phyloP scores from a whole-genome alignment of 495 filamentous ascomycete species.

The Immersiella caudata region DNA sequence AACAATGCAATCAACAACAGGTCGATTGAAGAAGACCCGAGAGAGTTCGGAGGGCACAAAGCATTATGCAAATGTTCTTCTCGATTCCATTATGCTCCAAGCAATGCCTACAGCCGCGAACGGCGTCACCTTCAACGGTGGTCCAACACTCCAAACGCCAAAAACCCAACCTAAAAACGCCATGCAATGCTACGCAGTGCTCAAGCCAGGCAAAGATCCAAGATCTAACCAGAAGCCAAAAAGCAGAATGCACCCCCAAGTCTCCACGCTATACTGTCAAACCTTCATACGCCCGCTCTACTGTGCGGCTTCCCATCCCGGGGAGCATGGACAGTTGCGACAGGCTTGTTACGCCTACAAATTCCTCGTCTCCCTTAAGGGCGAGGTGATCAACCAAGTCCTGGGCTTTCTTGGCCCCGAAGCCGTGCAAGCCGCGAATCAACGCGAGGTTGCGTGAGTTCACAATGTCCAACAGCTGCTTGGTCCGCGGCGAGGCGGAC shows the following conservation, averaged over 20 bases:
- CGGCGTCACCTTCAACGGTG: background rate
- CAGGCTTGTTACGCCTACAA: conserved; percentile 46
- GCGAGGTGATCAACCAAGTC: conserved; percentile 63
- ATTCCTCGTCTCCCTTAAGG: conserved; percentile 48
- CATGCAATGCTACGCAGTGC: conserved; percentile 24
- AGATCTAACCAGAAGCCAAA: conserved; percentile 4
- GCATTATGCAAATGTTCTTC: background rate
- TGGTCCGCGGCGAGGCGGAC: conserved; percentile 61
- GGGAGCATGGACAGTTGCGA: conserved; percentile 58
- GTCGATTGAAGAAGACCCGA: no score
- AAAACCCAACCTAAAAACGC: conserved; percentile 20
- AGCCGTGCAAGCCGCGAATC: conserved; percentile 72
- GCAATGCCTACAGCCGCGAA: background rate
- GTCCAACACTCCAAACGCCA: conserved; percentile 10
- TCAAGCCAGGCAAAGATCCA: conserved; percentile 15
- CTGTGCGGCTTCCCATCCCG: conserved; percentile 60
- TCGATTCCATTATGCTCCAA: background rate
- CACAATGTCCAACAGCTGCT: conserved; percentile 76
- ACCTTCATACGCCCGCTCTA: conserved; percentile 60
- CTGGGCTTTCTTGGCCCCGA: conserved; percentile 66
- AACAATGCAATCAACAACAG: no score
- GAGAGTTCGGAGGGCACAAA: background rate
- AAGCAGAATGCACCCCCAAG: conserved; percentile 5
- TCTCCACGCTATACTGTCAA: conserved; percentile 25
- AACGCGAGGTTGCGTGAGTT: conserved; percentile 77